phyloP scores from a whole-genome alignment of 2,329 filamentous ascomycete species.

The Emmonsiellopsis sp. region DNA sequence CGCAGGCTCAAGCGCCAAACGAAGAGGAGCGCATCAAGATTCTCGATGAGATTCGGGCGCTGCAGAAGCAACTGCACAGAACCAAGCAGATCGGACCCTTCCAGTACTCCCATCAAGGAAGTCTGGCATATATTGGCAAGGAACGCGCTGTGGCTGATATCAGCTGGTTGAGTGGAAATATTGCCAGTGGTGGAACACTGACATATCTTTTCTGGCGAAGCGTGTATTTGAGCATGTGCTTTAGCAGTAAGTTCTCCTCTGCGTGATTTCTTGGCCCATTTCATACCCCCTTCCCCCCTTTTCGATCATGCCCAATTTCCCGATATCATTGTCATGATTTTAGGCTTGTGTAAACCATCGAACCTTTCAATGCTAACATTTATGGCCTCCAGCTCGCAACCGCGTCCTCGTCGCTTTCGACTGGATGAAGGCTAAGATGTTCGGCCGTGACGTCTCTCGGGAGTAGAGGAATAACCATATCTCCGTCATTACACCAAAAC shows the following conservation, averaged over 20 bases:
- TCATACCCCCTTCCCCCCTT: neutral
- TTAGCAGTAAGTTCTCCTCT: constrained; percentile 69
- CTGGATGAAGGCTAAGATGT: constrained; percentile 95
- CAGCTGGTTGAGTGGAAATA: constrained; percentile 92
- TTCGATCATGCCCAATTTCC: neutral
- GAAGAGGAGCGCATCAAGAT: constrained; percentile 48
- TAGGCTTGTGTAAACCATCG: neutral
- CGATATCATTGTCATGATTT: neutral
- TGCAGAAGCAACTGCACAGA: constrained; percentile 77
- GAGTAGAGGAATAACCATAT: constrained; percentile 26
- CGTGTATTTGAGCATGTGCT: constrained; percentile 99
- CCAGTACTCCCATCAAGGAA: constrained; percentile 96
- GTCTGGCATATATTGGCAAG: constrained; percentile 92
- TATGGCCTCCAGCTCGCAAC: constrained; percentile 61
- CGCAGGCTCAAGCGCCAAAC: constrained; percentile 58
- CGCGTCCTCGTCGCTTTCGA: constrained; percentile 85
- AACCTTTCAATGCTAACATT: neutral
- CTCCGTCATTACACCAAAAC: neutral
- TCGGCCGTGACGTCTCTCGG: constrained; percentile 74
- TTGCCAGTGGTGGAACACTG: constrained; percentile 83
- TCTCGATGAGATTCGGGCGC: constrained; percentile 68
- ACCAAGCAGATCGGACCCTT: constrained; percentile 96
- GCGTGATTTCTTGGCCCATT: neutral
- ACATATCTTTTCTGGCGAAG: constrained; percentile 98
- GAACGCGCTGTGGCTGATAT: constrained; percentile 97